These are phyloP conservation scores for Colletotrichum cordylinicola DNA, from an alignment of 2,329 filamentous ascomycete species.

Conservation along the genomic window DNA sequence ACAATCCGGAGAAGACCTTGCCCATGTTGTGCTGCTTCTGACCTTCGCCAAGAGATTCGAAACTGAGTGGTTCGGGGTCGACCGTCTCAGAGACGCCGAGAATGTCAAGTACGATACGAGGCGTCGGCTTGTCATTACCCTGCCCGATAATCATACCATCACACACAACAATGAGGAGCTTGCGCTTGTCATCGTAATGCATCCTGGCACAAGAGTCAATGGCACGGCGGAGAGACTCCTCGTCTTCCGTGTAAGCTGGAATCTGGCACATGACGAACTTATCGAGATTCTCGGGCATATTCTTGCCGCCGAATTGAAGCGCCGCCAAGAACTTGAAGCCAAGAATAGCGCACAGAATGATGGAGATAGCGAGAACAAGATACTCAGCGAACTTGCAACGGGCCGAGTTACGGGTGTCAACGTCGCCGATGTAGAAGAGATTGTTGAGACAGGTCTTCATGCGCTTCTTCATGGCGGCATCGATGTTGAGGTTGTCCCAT, in stretches of 20 bases:
- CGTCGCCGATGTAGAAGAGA: conserved; percentile 89
- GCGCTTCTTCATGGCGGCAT: conserved; percentile 58
- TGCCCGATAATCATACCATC: conserved; percentile 99
- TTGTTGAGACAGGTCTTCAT: conserved; percentile 91
- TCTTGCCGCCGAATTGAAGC: conserved; percentile 91
- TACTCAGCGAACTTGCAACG: conserved; percentile 90
- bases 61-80: conserved; percentile 94
- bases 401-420: conserved; percentile 88
- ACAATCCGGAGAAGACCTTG: conserved; percentile 96
- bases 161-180: conserved; percentile 89
- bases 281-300: conserved; percentile 91
- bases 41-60: conserved; percentile 94
- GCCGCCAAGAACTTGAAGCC: conserved; percentile 97
- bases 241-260: conserved; percentile 96
- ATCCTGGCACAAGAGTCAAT: conserved; percentile 96
- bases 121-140: conserved; percentile 95
- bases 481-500: conserved; percentile 75
- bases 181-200: conserved; percentile 98
- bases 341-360: conserved; percentile 81
- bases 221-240: conserved; percentile 94
- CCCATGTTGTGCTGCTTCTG: conserved; percentile 99
- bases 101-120: conserved; percentile 95
- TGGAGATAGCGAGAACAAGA: conserved; percentile 84
- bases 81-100: conserved; percentile 92
- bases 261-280: conserved; percentile 99